Base-by-base conservation (phyloP, 1,284 basidiomycete species). In the Boletus albobrunnescens region DNA sequence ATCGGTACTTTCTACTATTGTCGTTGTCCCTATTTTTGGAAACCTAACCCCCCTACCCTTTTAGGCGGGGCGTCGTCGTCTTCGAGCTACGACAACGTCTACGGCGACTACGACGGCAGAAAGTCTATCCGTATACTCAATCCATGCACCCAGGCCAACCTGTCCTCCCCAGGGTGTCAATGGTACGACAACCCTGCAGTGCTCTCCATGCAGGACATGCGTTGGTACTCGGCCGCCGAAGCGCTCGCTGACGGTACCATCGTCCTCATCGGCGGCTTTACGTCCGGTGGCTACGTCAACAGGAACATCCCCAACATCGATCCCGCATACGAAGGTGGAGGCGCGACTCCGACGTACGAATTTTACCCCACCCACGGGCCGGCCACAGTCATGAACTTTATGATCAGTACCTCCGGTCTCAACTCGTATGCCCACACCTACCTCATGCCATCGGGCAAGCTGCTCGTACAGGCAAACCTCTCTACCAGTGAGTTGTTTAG, bases 221-320 rank as follows among this genome's bases (percentile, higher is more conserved):
- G 93, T 16, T 95, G 91, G 92, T 94, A 94, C 56, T 92, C 92
- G 23, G 82, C 88, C 11, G 90, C 91, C 36, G 87, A 91, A 63
- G 70, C 84, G 8, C 74, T 87, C 3, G 83, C 73, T 0, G 77
- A 88, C 56, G 86, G 87, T 24, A 70, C 71, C 3, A 66, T 91
- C 36, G 86, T 81, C 16, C 70, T 92, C 40, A 84, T 90, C 37
- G 89, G 89, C 41, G 90, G 89, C 32, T 87, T 91, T n/a, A n/a
- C 64, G 77, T 84, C 50, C 64, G 93, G 93, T 56, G 85, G 86
- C 19, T 93, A 94, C 68, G 79, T 94, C 68, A 95, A 96, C 68
- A 77, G 92, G 14, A 94, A 88, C 59, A 77, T 70, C 30, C 86
- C 86, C 16, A 86, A 85, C 56, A 68, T 56, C 4, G 84, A 87